phyloP scores from a whole-genome alignment of 441 rosid species.

The Gossypium aridum region DNA sequence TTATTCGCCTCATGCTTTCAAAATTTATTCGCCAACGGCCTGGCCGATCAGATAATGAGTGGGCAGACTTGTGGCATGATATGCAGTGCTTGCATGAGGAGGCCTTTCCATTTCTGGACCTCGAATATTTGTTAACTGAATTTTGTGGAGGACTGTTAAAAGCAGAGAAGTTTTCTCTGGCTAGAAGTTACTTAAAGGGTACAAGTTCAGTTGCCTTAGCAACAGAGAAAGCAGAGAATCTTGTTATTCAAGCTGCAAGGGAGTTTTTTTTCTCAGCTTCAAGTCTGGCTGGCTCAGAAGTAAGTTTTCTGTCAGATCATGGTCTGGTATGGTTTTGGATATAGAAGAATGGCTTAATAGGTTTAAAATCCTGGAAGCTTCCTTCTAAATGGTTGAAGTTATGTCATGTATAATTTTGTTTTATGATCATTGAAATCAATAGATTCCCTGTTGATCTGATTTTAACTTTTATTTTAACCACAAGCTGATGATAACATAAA shows the following conservation, averaged over 20 bases:
- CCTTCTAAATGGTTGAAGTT: neutral
- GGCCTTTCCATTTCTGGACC: constrained; percentile 87
- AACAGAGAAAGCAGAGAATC: constrained; percentile 83
- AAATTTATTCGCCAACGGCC: constrained; percentile 84
- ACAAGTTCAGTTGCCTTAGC: constrained; percentile 79
- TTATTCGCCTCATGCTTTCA: constrained; percentile 86
- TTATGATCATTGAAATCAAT: neutral
- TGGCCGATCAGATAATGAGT: constrained; percentile 84
- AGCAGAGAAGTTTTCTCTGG: constrained; percentile 97
- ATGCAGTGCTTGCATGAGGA: constrained; percentile 71
- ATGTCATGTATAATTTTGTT: neutral
- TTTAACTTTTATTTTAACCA: neutral
- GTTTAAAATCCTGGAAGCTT: neutral
- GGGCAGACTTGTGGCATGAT: constrained; percentile 98
- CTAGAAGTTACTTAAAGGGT: constrained; percentile 92
- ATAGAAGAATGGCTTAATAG: neutral
- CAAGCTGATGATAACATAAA: neutral
- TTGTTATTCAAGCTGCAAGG: constrained; percentile 87
- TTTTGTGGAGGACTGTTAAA: constrained; percentile 94
- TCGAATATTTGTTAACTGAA: constrained; percentile 80
- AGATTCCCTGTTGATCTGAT: neutral
- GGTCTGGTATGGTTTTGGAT: constrained; percentile 10
- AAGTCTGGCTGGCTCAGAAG: constrained; percentile 83
- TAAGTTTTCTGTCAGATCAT: constrained; percentile 25
- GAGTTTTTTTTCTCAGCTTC: constrained; percentile 97